Percentiles rank a stretch among this genome's conserved stretches.
These are phyloP conservation scores for Podospora didyma DNA, from an alignment of 495 filamentous ascomycete species.

Conservation along the genomic window DNA sequence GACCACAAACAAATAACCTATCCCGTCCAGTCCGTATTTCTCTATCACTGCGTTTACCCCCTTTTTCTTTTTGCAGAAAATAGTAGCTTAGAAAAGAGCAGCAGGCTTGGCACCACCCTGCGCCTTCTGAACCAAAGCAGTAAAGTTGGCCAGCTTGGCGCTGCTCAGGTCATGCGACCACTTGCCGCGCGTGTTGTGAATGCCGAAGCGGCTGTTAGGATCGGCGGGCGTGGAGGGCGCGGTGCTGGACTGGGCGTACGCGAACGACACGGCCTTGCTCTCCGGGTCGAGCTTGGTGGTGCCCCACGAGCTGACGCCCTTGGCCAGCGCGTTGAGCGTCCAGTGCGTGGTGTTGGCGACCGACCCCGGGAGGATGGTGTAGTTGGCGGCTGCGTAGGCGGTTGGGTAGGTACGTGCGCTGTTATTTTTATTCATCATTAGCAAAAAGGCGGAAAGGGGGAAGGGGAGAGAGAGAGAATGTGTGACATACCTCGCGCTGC, in stretches of 20 bases:
- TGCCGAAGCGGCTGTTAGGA: conserved; percentile 31
- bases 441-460: neutral
- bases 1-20: too few species aligned
- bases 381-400: conserved; percentile 19
- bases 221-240: conserved; percentile 32
- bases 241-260: conserved; percentile 32
- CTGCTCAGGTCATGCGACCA: conserved; percentile 33
- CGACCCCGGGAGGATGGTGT: conserved; percentile 24
- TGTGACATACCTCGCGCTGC: conserved; percentile 20
- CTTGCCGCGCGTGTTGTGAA: conserved; percentile 36
- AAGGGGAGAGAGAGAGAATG: neutral
- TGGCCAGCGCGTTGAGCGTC: conserved; percentile 32
- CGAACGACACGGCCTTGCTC: conserved; percentile 33
- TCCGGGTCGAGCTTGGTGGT: conserved; percentile 34
- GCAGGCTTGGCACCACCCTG: conserved; percentile 2
- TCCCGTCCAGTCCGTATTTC: too few species aligned
- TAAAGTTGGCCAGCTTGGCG: conserved; percentile 37
- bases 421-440: neutral
- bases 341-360: conserved; percentile 34
- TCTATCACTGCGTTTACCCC: too few species aligned
- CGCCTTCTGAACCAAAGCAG: conserved; percentile 23
- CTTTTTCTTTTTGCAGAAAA: neutral
- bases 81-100: neutral
- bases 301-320: conserved; percentile 33
- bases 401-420: conserved; percentile 28